A percentile compares a stretch with the other conserved stretches of the same genome.
Conservation (phyloP, 768 basidiomycete species). For the Exidia glandulosa region DNA sequence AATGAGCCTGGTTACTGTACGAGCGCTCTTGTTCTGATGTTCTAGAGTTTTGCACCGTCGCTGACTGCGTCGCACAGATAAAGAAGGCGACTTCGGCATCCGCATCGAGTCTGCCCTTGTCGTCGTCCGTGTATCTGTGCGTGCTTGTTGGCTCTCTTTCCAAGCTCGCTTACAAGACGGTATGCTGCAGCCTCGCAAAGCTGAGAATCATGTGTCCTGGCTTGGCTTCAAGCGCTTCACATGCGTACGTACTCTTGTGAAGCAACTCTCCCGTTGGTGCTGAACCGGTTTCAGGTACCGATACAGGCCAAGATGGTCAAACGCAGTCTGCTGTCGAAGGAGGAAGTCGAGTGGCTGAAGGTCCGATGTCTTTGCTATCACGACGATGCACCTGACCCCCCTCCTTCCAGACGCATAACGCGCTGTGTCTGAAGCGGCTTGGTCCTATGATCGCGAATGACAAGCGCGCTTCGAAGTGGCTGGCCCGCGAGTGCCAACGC, state of each 20-base stretch:
- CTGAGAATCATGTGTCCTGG: slow-evolving; percentile 58
- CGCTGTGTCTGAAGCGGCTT: slow-evolving; percentile 53
- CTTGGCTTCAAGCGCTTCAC: slow-evolving; percentile 87
- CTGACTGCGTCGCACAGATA: no score
- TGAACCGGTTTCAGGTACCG: no score
- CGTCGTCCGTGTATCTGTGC: slow-evolving; percentile 59
- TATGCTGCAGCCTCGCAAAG: neutral
- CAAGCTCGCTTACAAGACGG: no score
- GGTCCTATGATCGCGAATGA: slow-evolving; percentile 61
- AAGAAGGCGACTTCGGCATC: slow-evolving; percentile 76
- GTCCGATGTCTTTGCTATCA: slow-evolving; percentile 31
- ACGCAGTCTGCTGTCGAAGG: slow-evolving; percentile 69
- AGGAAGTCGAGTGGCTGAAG: slow-evolving; percentile 82
- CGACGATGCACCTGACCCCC: slow-evolving; percentile 6
- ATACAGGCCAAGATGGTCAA: slow-evolving; percentile 88
- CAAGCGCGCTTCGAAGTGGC: slow-evolving; percentile 71
- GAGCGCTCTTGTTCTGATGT: no score
- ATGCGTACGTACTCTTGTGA: no score
- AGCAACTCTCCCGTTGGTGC: no score
- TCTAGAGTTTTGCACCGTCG: no score
- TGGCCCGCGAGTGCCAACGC: slow-evolving; percentile 43
- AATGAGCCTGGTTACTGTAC: slow-evolving; percentile 95
- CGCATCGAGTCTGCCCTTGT: slow-evolving; percentile 81
- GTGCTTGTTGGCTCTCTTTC: no score
- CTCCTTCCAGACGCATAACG: slow-evolving; percentile 72